Evolutionary conservation across 1,139 yeast species (phyloP).

Genomic region (Protomyces arabidopsidicola): DNA sequence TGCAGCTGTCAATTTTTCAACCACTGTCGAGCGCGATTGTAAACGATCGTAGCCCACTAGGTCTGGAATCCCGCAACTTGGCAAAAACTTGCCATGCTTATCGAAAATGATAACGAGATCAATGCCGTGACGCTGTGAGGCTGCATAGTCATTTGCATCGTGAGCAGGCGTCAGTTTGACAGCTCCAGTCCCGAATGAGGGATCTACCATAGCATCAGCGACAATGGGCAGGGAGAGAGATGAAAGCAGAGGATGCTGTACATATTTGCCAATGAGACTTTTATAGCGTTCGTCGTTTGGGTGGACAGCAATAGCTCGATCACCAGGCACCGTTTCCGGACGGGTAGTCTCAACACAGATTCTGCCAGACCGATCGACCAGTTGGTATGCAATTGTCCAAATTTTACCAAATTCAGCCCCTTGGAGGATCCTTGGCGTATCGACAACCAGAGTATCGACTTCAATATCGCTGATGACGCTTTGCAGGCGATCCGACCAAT

Average conservation of each 20-base stretch:
- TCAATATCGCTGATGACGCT: constrained; percentile 31
- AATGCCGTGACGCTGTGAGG: constrained; percentile 24
- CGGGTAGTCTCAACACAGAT: constrained; percentile 29
- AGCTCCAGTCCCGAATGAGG: constrained; percentile 30
- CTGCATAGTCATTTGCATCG: constrained; percentile 28
- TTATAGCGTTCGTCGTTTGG: constrained; percentile 19
- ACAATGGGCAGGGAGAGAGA: constrained; percentile 19
- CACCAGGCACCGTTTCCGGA: constrained; percentile 30
- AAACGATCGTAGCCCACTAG: constrained; percentile 27
- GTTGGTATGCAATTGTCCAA: constrained; percentile 26
- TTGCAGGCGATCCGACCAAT: constrained; percentile 29
- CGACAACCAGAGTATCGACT: constrained; percentile 12
- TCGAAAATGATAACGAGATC: constrained; percentile 12
- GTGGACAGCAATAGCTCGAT: constrained; percentile 29
- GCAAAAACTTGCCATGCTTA: constrained; percentile 20
- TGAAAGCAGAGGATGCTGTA: constrained; percentile 25
- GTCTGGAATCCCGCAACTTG: constrained; percentile 4
- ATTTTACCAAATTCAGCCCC: constrained; percentile 27
- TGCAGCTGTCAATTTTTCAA: neutral
- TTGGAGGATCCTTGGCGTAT: constrained; percentile 1
- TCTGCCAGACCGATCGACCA: neutral
- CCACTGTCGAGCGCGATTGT: constrained; percentile 5
- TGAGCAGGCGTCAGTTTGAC: constrained; percentile 31
- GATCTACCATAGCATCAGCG: constrained; percentile 27
- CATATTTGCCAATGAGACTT: constrained; percentile 14